Evolutionary conservation across 129 eudicot species (phyloP).

Genomic region (Lactuca sativa): DNA sequence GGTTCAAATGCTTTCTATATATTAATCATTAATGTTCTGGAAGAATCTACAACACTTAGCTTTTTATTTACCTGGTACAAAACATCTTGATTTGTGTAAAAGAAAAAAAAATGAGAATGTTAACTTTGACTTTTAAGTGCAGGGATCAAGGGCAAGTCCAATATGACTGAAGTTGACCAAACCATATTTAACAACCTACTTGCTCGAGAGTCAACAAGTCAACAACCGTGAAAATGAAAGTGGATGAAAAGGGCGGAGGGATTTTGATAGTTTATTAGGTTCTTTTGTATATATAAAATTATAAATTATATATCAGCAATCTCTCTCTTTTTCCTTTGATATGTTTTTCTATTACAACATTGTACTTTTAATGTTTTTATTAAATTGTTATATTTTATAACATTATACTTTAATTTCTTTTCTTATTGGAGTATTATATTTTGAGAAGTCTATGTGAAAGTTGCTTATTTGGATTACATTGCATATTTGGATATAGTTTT

Average conservation of each 20-base stretch:
- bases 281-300: constrained; percentile 36
- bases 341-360: not conserved
- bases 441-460: too few species aligned
- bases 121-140: constrained; percentile 11
- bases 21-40: not conserved
- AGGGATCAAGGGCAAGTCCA: constrained; percentile 85
- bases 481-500: too few species aligned
- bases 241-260: not conserved
- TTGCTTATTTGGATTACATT: too few species aligned
- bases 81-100: too few species aligned
- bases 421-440: too few species aligned
- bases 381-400: too few species aligned
- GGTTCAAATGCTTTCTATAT: constrained; percentile 42
- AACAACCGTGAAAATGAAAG: not conserved
- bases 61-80: too few species aligned
- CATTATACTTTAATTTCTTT: too few species aligned
- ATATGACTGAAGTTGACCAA: constrained; percentile 42
- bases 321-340: not conserved
- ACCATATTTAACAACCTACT: constrained; percentile 9
- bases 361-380: not conserved
- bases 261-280: constrained; percentile 34
- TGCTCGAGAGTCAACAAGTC: not conserved
- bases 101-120: too few species aligned
- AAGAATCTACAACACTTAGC: not conserved
- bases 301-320: not conserved